phyloP scores from a whole-genome alignment of 805 yeast species.

The Lipomyces yamanashiensis region DNA sequence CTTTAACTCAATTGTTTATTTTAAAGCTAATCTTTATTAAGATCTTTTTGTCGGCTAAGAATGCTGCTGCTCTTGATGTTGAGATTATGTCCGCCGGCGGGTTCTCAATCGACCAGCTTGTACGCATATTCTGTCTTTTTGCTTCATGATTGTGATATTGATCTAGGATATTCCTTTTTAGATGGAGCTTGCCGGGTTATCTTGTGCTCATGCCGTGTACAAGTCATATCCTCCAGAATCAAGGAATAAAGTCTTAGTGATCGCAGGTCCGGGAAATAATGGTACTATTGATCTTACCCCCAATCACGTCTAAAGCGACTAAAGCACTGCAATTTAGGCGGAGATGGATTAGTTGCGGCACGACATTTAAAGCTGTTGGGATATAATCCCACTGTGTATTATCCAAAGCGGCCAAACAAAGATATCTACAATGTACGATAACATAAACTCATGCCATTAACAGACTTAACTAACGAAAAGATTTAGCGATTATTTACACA shows the following conservation, averaged over 20 bases:
- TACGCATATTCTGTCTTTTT: slow-evolving; percentile 36
- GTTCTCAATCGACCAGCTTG: slow-evolving; percentile 78
- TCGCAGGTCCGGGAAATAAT: slow-evolving; percentile 96
- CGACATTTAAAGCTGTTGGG: slow-evolving; percentile 85
- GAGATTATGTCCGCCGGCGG: slow-evolving; percentile 87
- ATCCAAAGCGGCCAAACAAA: slow-evolving; percentile 70
- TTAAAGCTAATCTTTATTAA: background rate
- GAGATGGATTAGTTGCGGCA: slow-evolving; percentile 96
- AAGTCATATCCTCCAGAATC: slow-evolving; percentile 63
- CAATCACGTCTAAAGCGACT: background rate
- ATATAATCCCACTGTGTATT: slow-evolving; percentile 73
- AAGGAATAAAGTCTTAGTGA: slow-evolving; percentile 58
- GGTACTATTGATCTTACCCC: slow-evolving; percentile 43
- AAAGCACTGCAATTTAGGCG: slow-evolving; percentile 52
- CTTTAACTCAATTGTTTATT: background rate
- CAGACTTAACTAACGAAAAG: slow-evolving; percentile 48
- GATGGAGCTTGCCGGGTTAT: slow-evolving; percentile 95
- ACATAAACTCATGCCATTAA: slow-evolving; percentile 16
- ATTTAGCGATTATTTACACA: slow-evolving; percentile 63
- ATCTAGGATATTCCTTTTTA: slow-evolving; percentile 33
- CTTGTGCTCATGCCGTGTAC: slow-evolving; percentile 87
- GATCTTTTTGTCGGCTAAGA: slow-evolving; percentile 42
- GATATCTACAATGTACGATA: slow-evolving; percentile 42
- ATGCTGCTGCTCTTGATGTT: slow-evolving; percentile 78
- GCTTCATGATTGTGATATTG: background rate